Evolutionary conservation across 345 rosid genomes (phyloP), one percentile per base, ranked within the genome.

Genomic region (Salix viminalis): DNA sequence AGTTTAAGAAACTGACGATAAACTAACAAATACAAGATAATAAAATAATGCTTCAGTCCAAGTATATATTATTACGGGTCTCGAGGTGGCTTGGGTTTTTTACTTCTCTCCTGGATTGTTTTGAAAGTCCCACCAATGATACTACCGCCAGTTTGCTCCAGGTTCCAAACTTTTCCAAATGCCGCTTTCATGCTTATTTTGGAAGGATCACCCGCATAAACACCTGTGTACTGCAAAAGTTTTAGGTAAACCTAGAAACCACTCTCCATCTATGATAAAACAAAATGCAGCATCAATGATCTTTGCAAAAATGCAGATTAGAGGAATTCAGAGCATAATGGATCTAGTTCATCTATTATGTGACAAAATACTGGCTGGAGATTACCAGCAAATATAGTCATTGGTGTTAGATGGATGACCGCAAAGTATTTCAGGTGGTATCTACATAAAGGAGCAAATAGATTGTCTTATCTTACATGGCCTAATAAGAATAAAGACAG

Each of bases 161-260:
- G 87, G 77, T 87, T 95, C 99, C 99, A 95, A 64, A 93, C 97
- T 83, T 88, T 90, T 83, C 98, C 99, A 87, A 93, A 93, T 5
- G 99, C 98, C 54, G 99, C 98, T 79, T 90, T 93, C 98, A 93
- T 95, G 76, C 94, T 95, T 72, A 93, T 74, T 69, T 90, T 91
- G 67, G 98, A 87, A 79, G 99, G 99, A 85, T 93, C 91, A 42
- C 98, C 98, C 1, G 99, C 97, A 89, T 93, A 93, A 79, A 95
- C 97, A 61, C 99, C 99, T 95, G 80, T 68, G 48, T 15, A 80
- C 52, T 66, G 73, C 66, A 79, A 23, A 32, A 54, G 8, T 14
- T 30, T 69, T 5, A 44, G 41, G 50, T 69, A 30, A 30, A 28
- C 18, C 66, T 12, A 75, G 30, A 0, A 66, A 68, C 39, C 72